Percentiles rank a stretch among this genome's conserved stretches.
Evolutionary conservation across 768 basidiomycete species (phyloP).

Genomic region (Naganishia onofrii): DNA sequence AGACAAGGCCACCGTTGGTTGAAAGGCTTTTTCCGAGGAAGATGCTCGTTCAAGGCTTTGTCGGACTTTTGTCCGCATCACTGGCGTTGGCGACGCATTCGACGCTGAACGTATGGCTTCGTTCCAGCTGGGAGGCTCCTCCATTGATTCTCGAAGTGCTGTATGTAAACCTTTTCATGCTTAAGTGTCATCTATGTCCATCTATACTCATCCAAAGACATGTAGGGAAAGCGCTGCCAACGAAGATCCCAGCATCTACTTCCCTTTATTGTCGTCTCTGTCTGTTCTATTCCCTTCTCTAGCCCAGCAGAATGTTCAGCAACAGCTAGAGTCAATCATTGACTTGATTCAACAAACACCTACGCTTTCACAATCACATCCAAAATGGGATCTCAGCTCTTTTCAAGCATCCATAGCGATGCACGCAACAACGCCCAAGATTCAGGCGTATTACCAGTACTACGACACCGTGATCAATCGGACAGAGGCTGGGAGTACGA

Average conservation of each 20-base stretch:
- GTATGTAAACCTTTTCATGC: conserved; percentile 52
- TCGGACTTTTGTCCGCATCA: conserved; percentile 22
- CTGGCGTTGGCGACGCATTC: conserved; percentile 47
- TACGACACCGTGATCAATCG: conserved; percentile 55
- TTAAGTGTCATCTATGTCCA: neutral
- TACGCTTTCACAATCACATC: conserved; percentile 5
- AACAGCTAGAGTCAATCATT: conserved; percentile 16
- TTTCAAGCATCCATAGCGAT: conserved; percentile 73
- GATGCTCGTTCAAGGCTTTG: neutral
- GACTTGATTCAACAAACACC: conserved; percentile 50
- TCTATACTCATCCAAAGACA: conserved; percentile 8
- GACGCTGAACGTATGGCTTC: conserved; percentile 62
- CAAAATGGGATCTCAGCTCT: conserved; percentile 53
- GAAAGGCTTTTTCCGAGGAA: neutral
- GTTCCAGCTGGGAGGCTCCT: conserved; percentile 67
- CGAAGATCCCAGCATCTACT: conserved; percentile 71
- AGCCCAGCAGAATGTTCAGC: conserved; percentile 51
- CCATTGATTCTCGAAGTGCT: conserved; percentile 65
- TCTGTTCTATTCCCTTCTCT: conserved; percentile 59
- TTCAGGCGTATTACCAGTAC: conserved; percentile 78
- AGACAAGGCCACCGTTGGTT: too few species aligned
- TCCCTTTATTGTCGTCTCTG: conserved; percentile 68
- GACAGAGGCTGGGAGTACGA: conserved; percentile 13
- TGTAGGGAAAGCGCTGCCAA: conserved; percentile 74
- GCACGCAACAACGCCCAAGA: conserved; percentile 72